A percentile compares a stretch with the other conserved stretches of the same genome.
These are phyloP conservation scores for Brassica balearica DNA, from an alignment of 441 rosid species.

Conservation along the genomic window DNA sequence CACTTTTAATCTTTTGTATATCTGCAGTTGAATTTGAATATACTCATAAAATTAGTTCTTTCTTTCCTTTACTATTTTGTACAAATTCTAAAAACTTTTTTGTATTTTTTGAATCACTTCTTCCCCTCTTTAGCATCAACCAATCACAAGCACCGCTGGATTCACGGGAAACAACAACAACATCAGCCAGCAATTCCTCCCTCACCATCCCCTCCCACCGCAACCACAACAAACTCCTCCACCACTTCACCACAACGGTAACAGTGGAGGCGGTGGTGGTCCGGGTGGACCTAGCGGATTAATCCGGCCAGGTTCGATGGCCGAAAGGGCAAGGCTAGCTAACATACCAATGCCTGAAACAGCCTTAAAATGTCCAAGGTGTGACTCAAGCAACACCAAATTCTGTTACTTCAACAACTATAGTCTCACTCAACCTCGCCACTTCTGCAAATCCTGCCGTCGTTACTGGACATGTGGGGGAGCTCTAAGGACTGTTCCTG, in stretches of 20 bases:
- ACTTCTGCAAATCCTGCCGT: conserved; percentile 69
- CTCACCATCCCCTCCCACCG: conserved; percentile 44
- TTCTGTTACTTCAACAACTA: conserved; percentile 76
- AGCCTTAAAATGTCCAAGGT: conserved; percentile 59
- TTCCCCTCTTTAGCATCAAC: conserved; percentile 43
- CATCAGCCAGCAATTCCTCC: conserved; percentile 35
- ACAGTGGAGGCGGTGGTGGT: conserved; percentile 39
- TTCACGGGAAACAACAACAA: conserved; percentile 45
- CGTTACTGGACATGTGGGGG: conserved; percentile 75
- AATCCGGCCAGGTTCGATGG: conserved; percentile 62
- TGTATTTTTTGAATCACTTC: conserved; percentile 20
- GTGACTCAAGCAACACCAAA: conserved; percentile 67
- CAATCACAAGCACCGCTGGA: conserved; percentile 48
- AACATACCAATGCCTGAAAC: conserved; percentile 57
- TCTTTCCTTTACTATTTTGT: conserved; percentile 38
- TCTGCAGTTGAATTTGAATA: conserved; percentile 55
- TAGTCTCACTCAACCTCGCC: conserved; percentile 70
- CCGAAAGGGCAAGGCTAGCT: conserved; percentile 64
- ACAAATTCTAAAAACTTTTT: conserved; percentile 10
- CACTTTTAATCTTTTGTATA: conserved; percentile 43
- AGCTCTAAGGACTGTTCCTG: conserved; percentile 62
- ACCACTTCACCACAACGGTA: neutral
- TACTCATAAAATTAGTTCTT: conserved; percentile 36
- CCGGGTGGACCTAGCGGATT: conserved; percentile 27
- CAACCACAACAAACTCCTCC: conserved; percentile 39